Conservation (phyloP, 306 rosid species). For the Prosopis cineraria region DNA sequence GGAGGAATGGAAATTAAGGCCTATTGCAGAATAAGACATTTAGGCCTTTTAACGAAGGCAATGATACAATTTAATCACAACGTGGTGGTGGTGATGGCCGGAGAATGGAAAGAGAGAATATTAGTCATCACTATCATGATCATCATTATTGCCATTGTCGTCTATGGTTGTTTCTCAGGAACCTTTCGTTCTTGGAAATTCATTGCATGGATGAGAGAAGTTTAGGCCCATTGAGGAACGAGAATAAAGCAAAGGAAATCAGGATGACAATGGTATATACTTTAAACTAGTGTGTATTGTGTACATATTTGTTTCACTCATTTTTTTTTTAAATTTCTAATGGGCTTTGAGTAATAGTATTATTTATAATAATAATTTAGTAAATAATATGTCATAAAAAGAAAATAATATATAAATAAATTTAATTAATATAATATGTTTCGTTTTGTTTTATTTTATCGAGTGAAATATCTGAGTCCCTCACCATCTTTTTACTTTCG, state of each 20-base stretch:
- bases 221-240: not conserved
- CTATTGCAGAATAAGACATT: not conserved
- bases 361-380: too few species aligned
- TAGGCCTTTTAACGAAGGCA: not conserved
- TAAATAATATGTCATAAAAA: too few species aligned
- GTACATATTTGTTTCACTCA: too few species aligned
- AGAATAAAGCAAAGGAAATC: not conserved
- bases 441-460: too few species aligned
- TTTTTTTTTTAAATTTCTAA: not conserved
- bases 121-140: not conserved
- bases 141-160: not conserved
- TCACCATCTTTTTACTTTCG: too few species aligned
- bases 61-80: not conserved
- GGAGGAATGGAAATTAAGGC: not conserved
- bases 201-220: slow-evolving; percentile 47
- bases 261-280: not conserved
- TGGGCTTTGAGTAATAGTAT: too few species aligned
- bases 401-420: too few species aligned
- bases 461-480: too few species aligned
- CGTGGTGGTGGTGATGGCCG: slow-evolving; percentile 35
- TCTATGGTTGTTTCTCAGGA: slow-evolving; percentile 15
- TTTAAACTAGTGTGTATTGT: too few species aligned
- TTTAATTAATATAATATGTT: too few species aligned
- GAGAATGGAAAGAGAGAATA: slow-evolving; percentile 36
- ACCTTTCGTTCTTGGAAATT: slow-evolving; percentile 30